A percentile compares a stretch with the other conserved stretches of the same genome.
Conservation (phyloP, 108 stramenopile species). For the Pseudonitzschia delicatissima region DNA sequence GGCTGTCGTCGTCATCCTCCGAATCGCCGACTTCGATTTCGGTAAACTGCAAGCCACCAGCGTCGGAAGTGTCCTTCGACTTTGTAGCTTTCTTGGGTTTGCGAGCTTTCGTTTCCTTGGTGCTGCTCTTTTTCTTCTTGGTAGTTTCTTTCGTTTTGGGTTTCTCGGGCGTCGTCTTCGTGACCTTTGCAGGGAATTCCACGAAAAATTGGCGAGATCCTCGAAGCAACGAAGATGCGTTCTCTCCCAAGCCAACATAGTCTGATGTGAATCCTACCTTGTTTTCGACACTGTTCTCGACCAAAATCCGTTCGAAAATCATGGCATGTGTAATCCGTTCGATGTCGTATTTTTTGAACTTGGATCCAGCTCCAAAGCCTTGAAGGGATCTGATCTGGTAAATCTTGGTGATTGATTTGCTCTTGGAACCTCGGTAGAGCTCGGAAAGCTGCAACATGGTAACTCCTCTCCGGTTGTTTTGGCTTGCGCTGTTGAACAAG, state of each 20-base stretch:
- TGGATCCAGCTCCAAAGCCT: slow-evolving; percentile 65
- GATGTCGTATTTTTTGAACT: slow-evolving; percentile 59
- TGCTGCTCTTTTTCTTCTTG: slow-evolving; percentile 12
- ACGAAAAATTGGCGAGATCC: slow-evolving; percentile 59
- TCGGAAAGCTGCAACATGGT: slow-evolving; percentile 71
- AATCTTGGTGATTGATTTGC: slow-evolving; percentile 60
- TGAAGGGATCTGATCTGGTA: slow-evolving; percentile 16
- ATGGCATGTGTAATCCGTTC: slow-evolving; percentile 72
- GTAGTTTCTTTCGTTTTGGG: slow-evolving; percentile 6
- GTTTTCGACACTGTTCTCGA: slow-evolving; percentile 52
- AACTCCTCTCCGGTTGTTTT: slow-evolving; percentile 48
- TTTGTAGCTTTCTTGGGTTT: background rate
- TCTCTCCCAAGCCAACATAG: slow-evolving; percentile 61
- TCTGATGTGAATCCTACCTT: slow-evolving; percentile 64
- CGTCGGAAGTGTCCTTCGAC: background rate
- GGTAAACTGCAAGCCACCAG: slow-evolving; percentile 26
- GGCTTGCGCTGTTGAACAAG: slow-evolving; percentile 36
- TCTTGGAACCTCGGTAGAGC: slow-evolving; percentile 76
- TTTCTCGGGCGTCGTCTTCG: slow-evolving; percentile 4
- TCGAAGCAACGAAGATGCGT: slow-evolving; percentile 39
- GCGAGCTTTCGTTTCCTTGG: slow-evolving; percentile 9
- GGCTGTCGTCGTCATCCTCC: slow-evolving; percentile 19
- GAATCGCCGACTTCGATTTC: slow-evolving; percentile 25
- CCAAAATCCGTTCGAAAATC: slow-evolving; percentile 70
- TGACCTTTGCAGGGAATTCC: slow-evolving; percentile 49